Evolutionary conservation across 2,329 filamentous ascomycete genomes (phyloP), one percentile per base, ranked within the genome.

Genomic region (Fusarium sterilihyphosum): DNA sequence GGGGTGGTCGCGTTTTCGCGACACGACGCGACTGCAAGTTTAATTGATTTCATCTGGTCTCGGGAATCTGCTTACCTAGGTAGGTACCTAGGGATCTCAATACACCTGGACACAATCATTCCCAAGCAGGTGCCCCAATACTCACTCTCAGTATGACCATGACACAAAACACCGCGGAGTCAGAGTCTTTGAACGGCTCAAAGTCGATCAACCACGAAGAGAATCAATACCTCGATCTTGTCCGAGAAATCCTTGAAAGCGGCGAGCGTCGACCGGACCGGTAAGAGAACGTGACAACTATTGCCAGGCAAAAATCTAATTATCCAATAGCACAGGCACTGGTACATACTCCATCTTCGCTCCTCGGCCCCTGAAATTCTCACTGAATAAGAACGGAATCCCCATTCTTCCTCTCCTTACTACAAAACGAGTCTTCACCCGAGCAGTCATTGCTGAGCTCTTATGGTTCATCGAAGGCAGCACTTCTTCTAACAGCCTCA

Each of bases 371-470:
- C 89, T 98, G 56, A 95, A 94, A 80, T 99, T 98, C 87, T 88
- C 88, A 50, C 93, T 99, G 73, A 93, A 92, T 73, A 87, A 89
- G 63, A 80, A 85, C 67, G 87, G 86, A 68, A 78, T 78, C 3
- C 91, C 92, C 5, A 87, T 98, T 77, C 90, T 99, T 26, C 96
- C 96, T 31, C 94, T 99, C 76, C 92, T 99, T 24, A 99, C 96
- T 9, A 99, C 96, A 6, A 99, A 99, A 83, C 94, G 96, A 76
- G 96, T 99, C 78, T 98, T 98, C 84, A 89, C 94, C 38, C 93
- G 94, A 70, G 96, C 95, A 78, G 93, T 99, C 57, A 88, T 98
- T 72, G 93, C 92, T 74, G 96, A 99, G 84, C 92, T 99, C 2
- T 92, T 99, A 70, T 99, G 96, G 96, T 99, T 99, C 84, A 88